A percentile compares a stretch with the other conserved stretches of the same genome.
phyloP scores from a whole-genome alignment of 2,329 filamentous ascomycete species.

The Pestalotiopsis sp. region DNA sequence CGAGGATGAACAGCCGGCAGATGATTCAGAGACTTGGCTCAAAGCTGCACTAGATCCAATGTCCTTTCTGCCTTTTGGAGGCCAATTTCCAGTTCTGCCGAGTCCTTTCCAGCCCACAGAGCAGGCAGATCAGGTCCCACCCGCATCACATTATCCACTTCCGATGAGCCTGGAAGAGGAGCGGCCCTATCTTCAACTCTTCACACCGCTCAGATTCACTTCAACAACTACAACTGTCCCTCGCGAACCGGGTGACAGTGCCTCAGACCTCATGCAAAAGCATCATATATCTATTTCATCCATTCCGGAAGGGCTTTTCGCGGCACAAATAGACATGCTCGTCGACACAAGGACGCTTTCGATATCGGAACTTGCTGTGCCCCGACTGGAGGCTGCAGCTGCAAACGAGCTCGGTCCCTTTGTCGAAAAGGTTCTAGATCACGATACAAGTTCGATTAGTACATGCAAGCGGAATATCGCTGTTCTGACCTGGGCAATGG shows the following conservation, averaged over 20 bases:
- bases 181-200: constrained; percentile 68
- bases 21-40: constrained; percentile 42
- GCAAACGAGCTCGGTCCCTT: constrained; percentile 58
- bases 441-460: constrained; percentile 31
- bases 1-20: constrained; percentile 27
- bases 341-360: constrained; percentile 54
- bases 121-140: constrained; percentile 36
- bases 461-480: constrained; percentile 57
- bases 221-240: constrained; percentile 52
- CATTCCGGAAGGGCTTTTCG: constrained; percentile 54
- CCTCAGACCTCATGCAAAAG: constrained; percentile 42
- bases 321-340: constrained; percentile 56
- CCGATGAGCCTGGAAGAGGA: constrained; percentile 64
- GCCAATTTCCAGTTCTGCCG: constrained; percentile 28
- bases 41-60: constrained; percentile 51
- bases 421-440: constrained; percentile 41
- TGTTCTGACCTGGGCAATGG: constrained; percentile 66
- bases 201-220: constrained; percentile 66
- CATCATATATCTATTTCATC: constrained; percentile 57
- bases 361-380: constrained; percentile 54
- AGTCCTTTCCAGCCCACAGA: constrained; percentile 22
- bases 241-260: constrained; percentile 17
- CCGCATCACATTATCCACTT: constrained; percentile 65
- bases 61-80: constrained; percentile 52
- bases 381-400: constrained; percentile 57